Evolutionary conservation across 176 grass and related monocot genomes (phyloP).

Genomic region (Dendrocalamus sinicus): DNA sequence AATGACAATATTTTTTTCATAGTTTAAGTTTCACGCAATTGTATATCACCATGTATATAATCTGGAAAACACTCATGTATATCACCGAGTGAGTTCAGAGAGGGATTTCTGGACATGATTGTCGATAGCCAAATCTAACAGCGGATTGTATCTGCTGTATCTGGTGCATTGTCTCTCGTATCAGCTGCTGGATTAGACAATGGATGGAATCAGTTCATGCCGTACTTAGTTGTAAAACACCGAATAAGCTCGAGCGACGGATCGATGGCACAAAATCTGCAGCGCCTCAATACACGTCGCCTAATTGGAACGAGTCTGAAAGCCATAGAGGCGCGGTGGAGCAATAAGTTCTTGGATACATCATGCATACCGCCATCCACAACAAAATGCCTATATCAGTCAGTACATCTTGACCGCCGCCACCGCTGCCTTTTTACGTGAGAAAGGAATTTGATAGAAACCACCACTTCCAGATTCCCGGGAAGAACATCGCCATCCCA

Average conservation of each 20-base stretch:
- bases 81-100: too few species aligned
- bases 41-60: too few species aligned
- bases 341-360: constrained; percentile 7
- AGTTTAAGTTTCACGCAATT: too few species aligned
- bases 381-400: constrained; percentile 18
- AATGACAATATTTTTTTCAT: too few species aligned
- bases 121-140: too few species aligned
- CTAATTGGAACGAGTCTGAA: not conserved
- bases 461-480: constrained; percentile 1
- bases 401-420: not conserved
- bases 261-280: not conserved
- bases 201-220: too few species aligned
- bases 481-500: not conserved
- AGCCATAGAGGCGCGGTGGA: not conserved
- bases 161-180: too few species aligned
- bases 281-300: not conserved
- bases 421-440: not conserved
- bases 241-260: not conserved
- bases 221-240: constrained; percentile 1
- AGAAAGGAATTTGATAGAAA: not conserved
- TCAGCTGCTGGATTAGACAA: too few species aligned
- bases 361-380: not conserved
- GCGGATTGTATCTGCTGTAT: too few species aligned
- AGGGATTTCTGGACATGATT: too few species aligned
- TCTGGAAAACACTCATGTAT: too few species aligned